These are phyloP conservation scores for Wickerhamomyces chaumierensis DNA, from an alignment of 805 yeast genomes.

Conservation along the genomic window DNA sequence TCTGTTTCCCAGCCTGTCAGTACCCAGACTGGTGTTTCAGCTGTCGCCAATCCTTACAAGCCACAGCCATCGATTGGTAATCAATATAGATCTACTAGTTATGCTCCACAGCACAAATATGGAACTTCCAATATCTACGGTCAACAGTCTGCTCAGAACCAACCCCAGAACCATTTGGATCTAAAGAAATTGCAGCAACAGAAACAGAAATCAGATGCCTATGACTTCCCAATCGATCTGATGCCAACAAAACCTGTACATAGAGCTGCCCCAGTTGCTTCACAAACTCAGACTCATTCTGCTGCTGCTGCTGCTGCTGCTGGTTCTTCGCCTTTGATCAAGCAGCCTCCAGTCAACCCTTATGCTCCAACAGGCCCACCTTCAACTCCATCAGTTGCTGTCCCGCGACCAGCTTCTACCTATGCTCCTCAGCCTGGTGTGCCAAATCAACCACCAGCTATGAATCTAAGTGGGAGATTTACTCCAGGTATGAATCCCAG, in stretches of 20 bases:
- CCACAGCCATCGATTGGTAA: not conserved
- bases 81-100: not conserved
- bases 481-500: slow-evolving; percentile 1
- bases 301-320: too few species aligned
- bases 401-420: not conserved
- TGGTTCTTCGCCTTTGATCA: not conserved
- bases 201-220: slow-evolving; percentile 63
- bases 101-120: not conserved
- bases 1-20: not conserved
- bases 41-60: not conserved
- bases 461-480: not conserved
- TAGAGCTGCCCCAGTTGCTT: slow-evolving; percentile 10
- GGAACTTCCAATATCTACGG: not conserved
- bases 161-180: slow-evolving; percentile 10
- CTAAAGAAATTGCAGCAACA: slow-evolving; percentile 27
- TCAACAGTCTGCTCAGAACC: not conserved
- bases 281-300: slow-evolving; percentile 7
- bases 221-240: slow-evolving; percentile 57
- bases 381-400: not conserved
- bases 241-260: slow-evolving; percentile 25
- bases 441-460: not conserved
- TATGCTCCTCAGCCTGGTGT: slow-evolving; percentile 1
- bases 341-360: not conserved
- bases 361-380: slow-evolving; percentile 1
- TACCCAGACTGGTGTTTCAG: too few species aligned